phyloP scores from a whole-genome alignment of 768 basidiomycete species.

The Trametes elegans region DNA sequence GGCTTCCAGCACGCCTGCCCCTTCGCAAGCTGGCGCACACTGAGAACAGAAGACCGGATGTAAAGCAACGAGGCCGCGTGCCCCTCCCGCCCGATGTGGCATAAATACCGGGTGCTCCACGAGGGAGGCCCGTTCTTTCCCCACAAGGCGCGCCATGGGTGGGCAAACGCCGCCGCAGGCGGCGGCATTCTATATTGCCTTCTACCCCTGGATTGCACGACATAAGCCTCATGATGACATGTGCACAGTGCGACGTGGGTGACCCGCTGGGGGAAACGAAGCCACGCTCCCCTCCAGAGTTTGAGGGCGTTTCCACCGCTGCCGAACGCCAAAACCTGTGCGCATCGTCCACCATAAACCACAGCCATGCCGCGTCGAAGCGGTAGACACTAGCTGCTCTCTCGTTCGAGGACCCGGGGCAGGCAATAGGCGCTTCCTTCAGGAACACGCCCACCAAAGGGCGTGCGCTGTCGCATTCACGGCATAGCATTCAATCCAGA shows the following conservation, averaged over 20 bases:
- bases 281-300: not conserved
- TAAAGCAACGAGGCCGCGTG: not conserved
- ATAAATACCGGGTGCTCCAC: not conserved
- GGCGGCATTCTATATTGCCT: too few species aligned
- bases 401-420: not conserved
- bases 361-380: not conserved
- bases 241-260: too few species aligned
- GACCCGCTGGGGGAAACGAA: too few species aligned
- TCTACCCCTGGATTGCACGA: not conserved
- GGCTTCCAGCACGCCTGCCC: too few species aligned
- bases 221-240: too few species aligned
- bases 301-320: slow-evolving; percentile 7
- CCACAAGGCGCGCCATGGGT: not conserved
- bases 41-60: not conserved
- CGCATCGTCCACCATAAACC: not conserved
- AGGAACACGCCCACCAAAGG: too few species aligned
- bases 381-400: too few species aligned
- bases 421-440: not conserved
- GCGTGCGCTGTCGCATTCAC: too few species aligned
- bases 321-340: not conserved
- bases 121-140: not conserved
- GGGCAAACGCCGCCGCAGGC: too few species aligned
- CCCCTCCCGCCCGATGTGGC: not conserved
- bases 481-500: too few species aligned
- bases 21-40: not conserved